Evolutionary conservation across 192 early-diverging fungal species (phyloP).

Genomic region (Umbelopsis sp.): DNA sequence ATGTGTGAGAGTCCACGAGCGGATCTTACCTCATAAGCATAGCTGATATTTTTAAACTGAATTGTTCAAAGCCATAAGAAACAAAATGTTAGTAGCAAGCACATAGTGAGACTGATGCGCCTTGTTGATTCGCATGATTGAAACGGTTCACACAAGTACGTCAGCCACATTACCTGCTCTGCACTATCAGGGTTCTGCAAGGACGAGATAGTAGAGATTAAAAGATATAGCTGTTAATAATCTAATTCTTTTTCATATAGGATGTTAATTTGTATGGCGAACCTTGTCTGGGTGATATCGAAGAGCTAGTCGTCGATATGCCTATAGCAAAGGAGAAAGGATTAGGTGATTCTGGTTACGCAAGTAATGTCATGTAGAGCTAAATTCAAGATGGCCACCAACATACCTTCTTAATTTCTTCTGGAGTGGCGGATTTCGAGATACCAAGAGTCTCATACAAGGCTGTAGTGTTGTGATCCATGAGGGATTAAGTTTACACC

Average conservation of each 20-base stretch:
- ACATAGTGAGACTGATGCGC: too few species aligned
- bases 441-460: conserved; percentile 55
- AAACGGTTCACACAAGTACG: neutral
- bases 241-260: neutral
- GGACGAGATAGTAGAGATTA: neutral
- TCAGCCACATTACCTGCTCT: conserved; percentile 36
- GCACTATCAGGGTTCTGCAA: conserved; percentile 36
- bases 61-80: too few species aligned
- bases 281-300: conserved; percentile 74
- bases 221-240: too few species aligned
- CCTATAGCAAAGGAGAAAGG: conserved; percentile 20
- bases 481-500: conserved; percentile 17
- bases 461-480: conserved; percentile 57
- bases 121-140: neutral
- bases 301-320: conserved; percentile 54
- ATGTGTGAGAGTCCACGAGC: conserved; percentile 13
- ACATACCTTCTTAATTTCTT: conserved; percentile 58
- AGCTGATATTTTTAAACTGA: conserved; percentile 82
- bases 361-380: too few species aligned
- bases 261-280: conserved; percentile 21
- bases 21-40: conserved; percentile 78
- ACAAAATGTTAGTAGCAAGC: neutral
- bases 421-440: conserved; percentile 49
- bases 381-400: too few species aligned
- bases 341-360: conserved; percentile 25